Evolutionary conservation across 2,329 filamentous ascomycete genomes (phyloP).

Genomic region (Aspergillus puulaauensis): DNA sequence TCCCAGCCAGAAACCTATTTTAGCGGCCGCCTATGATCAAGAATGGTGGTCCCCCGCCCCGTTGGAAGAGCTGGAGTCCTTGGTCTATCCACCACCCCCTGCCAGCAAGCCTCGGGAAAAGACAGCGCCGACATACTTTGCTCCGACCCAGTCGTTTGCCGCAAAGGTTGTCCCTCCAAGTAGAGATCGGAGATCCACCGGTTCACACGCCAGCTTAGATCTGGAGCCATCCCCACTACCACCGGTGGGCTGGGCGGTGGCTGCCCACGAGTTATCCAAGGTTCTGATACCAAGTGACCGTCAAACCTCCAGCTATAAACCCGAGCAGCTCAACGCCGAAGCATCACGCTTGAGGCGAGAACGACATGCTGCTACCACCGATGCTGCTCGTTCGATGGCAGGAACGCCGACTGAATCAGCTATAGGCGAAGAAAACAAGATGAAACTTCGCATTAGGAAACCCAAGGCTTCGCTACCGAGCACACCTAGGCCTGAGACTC

Average conservation of each 20-base stretch:
- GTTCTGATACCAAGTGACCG: constrained; percentile 75
- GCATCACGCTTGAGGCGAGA: constrained; percentile 64
- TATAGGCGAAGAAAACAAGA: constrained; percentile 53
- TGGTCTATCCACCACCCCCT: constrained; percentile 53
- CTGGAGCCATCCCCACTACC: constrained; percentile 63
- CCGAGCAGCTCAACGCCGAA: constrained; percentile 75
- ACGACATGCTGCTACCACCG: constrained; percentile 54
- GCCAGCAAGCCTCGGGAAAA: constrained; percentile 57
- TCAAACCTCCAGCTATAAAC: constrained; percentile 71
- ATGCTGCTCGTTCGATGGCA: constrained; percentile 19
- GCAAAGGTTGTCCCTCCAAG: constrained; percentile 73
- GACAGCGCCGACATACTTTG: constrained; percentile 70
- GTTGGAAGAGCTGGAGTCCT: constrained; percentile 68
- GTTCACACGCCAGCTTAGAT: constrained; percentile 47
- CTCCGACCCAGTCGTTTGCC: constrained; percentile 82
- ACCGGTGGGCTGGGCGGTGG: constrained; percentile 80
- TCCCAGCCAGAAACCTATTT: constrained; percentile 7
- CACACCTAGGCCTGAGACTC: constrained; percentile 55
- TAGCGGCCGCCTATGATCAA: constrained; percentile 57
- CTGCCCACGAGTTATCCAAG: constrained; percentile 79
- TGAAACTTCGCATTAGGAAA: constrained; percentile 73
- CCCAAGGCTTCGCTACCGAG: constrained; percentile 44
- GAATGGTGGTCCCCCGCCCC: constrained; percentile 69
- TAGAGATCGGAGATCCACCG: constrained; percentile 49
- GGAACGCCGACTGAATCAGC: constrained; percentile 20